Evolutionary conservation across 257 asterid species (phyloP).

Genomic region (Plantago ovata): DNA sequence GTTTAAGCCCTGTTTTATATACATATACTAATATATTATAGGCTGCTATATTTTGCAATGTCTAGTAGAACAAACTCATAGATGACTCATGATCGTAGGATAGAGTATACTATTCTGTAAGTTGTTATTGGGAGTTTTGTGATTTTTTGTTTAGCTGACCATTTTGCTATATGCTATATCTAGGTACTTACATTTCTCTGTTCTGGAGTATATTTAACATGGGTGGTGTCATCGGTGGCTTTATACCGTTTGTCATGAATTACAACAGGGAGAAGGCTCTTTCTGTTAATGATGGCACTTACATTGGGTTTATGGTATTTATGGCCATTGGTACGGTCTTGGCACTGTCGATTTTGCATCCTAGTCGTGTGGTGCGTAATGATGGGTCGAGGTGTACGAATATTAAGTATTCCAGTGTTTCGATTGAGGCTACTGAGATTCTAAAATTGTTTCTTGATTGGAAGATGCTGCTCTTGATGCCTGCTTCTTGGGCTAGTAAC

Average conservation of each 20-base stretch:
- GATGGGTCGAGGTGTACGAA: constrained; percentile 78
- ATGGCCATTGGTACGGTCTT: constrained; percentile 65
- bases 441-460: constrained; percentile 65
- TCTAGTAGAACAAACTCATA: too few relatives aligned
- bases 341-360: constrained; percentile 66
- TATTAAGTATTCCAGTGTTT: constrained; percentile 66
- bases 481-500: constrained; percentile 93
- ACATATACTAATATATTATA: too few relatives aligned
- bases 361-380: constrained; percentile 61
- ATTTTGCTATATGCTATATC: too few relatives aligned
- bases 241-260: constrained; percentile 65
- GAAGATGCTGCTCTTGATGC: constrained; percentile 81
- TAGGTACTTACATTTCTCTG: constrained; percentile 68
- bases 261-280: constrained; percentile 44
- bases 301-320: constrained; percentile 85
- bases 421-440: constrained; percentile 45
- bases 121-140: too few relatives aligned
- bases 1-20: too few relatives aligned
- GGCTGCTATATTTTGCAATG: too few relatives aligned
- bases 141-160: too few relatives aligned
- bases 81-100: too few relatives aligned
- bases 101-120: too few relatives aligned
- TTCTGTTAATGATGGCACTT: constrained; percentile 89
- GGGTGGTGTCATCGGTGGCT: constrained; percentile 94
- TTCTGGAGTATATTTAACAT: constrained; percentile 91